Base-by-base conservation (phyloP, 192 early-diverging fungal species). In the Helicostylum pulchrum region DNA sequence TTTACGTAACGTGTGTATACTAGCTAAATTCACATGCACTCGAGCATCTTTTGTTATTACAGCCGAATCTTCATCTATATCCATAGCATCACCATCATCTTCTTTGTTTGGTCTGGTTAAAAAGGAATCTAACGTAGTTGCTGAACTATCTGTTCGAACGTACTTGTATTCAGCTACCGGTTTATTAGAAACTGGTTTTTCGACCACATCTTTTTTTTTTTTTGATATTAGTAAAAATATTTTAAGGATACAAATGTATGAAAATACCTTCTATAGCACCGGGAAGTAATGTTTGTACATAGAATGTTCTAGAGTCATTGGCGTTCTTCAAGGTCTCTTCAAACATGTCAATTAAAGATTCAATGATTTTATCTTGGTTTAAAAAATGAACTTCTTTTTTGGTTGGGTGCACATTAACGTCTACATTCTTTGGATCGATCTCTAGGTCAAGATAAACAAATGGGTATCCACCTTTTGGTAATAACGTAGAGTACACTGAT, bases 341-440 rank as follows among this genome's bases (percentile, higher is more conserved):
- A 20, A 98, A 83, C 12, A 71, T 74, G 45, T 89, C 90, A 43
- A 85, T 79, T 2, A 99, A 76, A 0, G 68, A 65, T 10, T 81
- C 81, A 36, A 95, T 81, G 15, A 98, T 85, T 14, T 78, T 69
- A 34, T 99, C 94, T 64, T 98, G 90, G 73, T 98, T 84, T 68
- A 99, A 74, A 65, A 99, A 97, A 47, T 90, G 88, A 93, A 87
- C 88, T 79, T 95, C 90, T 7, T 88, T 83, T 64, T 99, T 99
- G 32, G 97, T 97, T 1, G 97, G 96, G 75, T 98, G 97, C 1
- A 99, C 94, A 72, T 99, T 99, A 1, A 99, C 97, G 70, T 99
- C 97, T 2, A 99, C 88, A 62, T 91, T 93, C 49, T 86, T 74
- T 0, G 95, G 91, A 36, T 88, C 88, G 58, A 99, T 90, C 17